phyloP scores from a whole-genome alignment of 2,329 filamentous ascomycete species.

The Shiraia sp. region DNA sequence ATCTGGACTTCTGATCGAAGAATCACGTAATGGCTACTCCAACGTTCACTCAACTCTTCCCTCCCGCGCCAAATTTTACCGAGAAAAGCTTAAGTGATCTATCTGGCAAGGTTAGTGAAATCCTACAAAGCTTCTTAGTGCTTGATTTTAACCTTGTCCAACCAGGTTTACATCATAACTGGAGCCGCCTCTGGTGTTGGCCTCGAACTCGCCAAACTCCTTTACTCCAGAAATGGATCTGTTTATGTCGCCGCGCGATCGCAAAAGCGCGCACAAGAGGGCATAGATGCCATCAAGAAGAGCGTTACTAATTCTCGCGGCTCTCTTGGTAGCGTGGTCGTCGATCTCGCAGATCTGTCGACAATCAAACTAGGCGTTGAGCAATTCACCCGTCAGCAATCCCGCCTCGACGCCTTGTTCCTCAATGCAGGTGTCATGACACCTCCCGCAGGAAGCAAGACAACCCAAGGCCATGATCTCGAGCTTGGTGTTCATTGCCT shows the following conservation, averaged over 20 bases:
- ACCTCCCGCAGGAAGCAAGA: slow-evolving; percentile 21
- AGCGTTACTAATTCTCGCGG: slow-evolving; percentile 37
- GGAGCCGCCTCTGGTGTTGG: slow-evolving; percentile 51
- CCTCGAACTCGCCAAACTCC: slow-evolving; percentile 54
- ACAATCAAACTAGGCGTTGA: slow-evolving; percentile 45
- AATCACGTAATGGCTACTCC: no score
- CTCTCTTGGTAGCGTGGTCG: slow-evolving; percentile 14
- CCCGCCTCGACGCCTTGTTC: slow-evolving; percentile 46
- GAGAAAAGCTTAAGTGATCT: slow-evolving; percentile 1
- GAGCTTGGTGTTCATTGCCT: slow-evolving; percentile 12
- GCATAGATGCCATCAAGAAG: slow-evolving; percentile 50
- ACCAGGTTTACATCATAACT: slow-evolving; percentile 55
- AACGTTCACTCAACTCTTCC: neutral
- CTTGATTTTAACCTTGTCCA: no score
- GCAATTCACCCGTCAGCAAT: slow-evolving; percentile 39
- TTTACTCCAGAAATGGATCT: slow-evolving; percentile 57
- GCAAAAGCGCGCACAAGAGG: slow-evolving; percentile 46
- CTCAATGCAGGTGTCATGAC: slow-evolving; percentile 17
- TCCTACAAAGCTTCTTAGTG: no score
- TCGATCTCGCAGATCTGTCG: slow-evolving; percentile 46
- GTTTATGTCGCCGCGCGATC: slow-evolving; percentile 58
- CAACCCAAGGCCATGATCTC: slow-evolving; percentile 10
- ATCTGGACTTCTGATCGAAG: no score
- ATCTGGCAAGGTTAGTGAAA: neutral
- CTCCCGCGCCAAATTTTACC: neutral